Conservation (phyloP, 148 eudicot genomes). For the Chenopodium album region DNA sequence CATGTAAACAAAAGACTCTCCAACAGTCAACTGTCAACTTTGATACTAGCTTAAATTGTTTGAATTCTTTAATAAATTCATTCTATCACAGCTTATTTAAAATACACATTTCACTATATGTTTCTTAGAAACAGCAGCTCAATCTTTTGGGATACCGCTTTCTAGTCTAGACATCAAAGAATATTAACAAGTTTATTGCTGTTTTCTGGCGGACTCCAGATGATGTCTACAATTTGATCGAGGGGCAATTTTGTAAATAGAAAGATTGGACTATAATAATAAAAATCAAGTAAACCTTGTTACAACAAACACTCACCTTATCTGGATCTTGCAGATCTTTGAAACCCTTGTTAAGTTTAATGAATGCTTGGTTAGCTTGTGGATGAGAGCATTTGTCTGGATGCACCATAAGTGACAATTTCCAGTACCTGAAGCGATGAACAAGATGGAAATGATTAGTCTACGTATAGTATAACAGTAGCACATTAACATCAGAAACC, state of each 20-base stretch:
- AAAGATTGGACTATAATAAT: neutral
- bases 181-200: neutral
- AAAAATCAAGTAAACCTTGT: neutral
- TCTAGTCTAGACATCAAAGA: neutral
- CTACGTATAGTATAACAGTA: neutral
- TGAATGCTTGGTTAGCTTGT: conserved; percentile 91
- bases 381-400: conserved; percentile 99
- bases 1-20: neutral
- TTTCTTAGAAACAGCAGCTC: too few species aligned
- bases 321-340: conserved; percentile 97
- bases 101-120: neutral
- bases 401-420: conserved; percentile 93
- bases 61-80: neutral
- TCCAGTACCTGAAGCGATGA: conserved; percentile 67
- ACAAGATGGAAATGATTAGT: conserved; percentile 1
- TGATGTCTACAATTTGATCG: neutral
- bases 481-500: neutral
- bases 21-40: neutral
- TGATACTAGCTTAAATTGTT: neutral
- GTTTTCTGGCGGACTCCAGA: neutral
- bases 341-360: conserved; percentile 84
- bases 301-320: conserved; percentile 49
- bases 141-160: neutral
- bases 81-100: neutral
- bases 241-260: neutral